Conservation (phyloP, 2,329 filamentous ascomycete species). For the Hypoxylon sp. region DNA sequence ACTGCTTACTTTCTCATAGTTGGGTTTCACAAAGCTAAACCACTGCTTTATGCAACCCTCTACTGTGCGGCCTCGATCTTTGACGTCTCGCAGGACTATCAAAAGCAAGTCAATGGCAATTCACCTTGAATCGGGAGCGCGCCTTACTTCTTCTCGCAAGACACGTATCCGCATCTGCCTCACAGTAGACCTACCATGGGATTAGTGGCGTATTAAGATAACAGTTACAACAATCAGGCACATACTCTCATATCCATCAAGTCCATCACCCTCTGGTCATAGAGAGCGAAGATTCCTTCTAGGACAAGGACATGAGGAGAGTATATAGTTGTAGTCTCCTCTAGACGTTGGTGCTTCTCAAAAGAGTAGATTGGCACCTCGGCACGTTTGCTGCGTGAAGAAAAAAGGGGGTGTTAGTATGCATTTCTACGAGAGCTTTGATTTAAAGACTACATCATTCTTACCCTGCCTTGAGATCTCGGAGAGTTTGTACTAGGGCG, state of each 20-base stretch:
- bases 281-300: slow-evolving; percentile 95
- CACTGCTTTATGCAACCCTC: slow-evolving; percentile 98
- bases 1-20: slow-evolving; percentile 79
- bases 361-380: slow-evolving; percentile 98
- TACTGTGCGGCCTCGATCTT: slow-evolving; percentile 89
- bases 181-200: slow-evolving; percentile 84
- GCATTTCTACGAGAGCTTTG: slow-evolving; percentile 43
- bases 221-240: slow-evolving; percentile 20
- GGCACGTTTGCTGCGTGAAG: slow-evolving; percentile 76
- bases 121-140: slow-evolving; percentile 25
- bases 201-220: slow-evolving; percentile 31
- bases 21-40: slow-evolving; percentile 96
- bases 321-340: slow-evolving; percentile 89
- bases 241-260: slow-evolving; percentile 89
- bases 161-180: slow-evolving; percentile 95
- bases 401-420: slow-evolving; percentile 13
- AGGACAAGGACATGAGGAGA: slow-evolving; percentile 96
- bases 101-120: slow-evolving; percentile 28
- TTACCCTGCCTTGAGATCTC: slow-evolving; percentile 93
- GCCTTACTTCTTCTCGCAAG: slow-evolving; percentile 85
- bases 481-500: slow-evolving; percentile 81
- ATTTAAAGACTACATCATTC: slow-evolving; percentile 20
- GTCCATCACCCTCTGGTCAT: slow-evolving; percentile 87
- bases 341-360: slow-evolving; percentile 85
- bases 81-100: slow-evolving; percentile 86